Conservation (phyloP, 176 grass and related monocot species). For the barley (Hordeum vulgare) region MorexV3_pseudomolecules_assembly NC_058524.1:25534688-25535187, state of each 20-base stretch:
- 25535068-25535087: background rate
- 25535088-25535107: background rate
- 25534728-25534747: background rate
- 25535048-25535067: background rate
- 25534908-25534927: background rate
- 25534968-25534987: background rate
- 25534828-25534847: constrained; percentile 72
- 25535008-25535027: background rate
- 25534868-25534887: constrained; percentile 86
- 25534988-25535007: background rate
- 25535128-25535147: background rate
- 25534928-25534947: background rate
- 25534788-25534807: background rate
- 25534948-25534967: background rate
- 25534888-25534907: constrained; percentile 51
- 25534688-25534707: background rate
- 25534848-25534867: constrained; percentile 89
- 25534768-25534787: background rate
- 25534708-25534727: too few relatives aligned
- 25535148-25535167: background rate
- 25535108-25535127: background rate
- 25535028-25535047: background rate
- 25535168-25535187: background rate
- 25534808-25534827: background rate
- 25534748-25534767: background rate